Evolutionary conservation across 352 stramenopile genomes (phyloP).

Genomic region (Phytophthora agathidicida): DNA sequence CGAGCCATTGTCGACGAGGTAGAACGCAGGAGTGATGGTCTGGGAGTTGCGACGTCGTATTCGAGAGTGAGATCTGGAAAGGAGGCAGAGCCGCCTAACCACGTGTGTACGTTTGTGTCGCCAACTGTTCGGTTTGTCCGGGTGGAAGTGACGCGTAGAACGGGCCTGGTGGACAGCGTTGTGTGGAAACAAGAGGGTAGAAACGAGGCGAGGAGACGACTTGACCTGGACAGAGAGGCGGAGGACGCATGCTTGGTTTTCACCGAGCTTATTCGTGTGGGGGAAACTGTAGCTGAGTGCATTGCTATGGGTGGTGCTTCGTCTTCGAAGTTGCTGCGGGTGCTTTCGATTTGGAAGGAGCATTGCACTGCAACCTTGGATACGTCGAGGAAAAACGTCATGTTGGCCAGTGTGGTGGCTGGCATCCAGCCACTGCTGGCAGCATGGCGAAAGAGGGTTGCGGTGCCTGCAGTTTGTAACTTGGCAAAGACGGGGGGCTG

Average conservation of each 20-base stretch:
- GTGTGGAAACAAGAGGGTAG: neutral
- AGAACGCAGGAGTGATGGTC: constrained; percentile 13
- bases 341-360: too few species aligned
- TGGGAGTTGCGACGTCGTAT: constrained; percentile 22
- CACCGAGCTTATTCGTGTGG: constrained; percentile 5
- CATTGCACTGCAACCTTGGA: too few species aligned
- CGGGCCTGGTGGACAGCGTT: neutral
- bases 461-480: constrained; percentile 14
- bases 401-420: constrained; percentile 11
- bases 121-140: constrained; percentile 11
- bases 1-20: constrained; percentile 30
- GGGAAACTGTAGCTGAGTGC: too few species aligned
- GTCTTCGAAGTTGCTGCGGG: too few species aligned
- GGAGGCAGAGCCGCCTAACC: neutral
- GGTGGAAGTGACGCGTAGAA: constrained; percentile 4
- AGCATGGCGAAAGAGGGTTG: constrained; percentile 15
- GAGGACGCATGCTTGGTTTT: too few species aligned
- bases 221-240: constrained; percentile 3
- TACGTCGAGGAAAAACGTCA: too few species aligned
- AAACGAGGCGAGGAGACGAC: neutral
- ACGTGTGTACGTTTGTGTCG: constrained; percentile 6
- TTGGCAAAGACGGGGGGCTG: constrained; percentile 5
- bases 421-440: constrained; percentile 3
- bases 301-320: too few species aligned
- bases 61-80: constrained; percentile 23